Percentiles rank a stretch among this genome's conserved stretches.
phyloP scores from a whole-genome alignment of 2,329 filamentous ascomycete genomes.

The Verticillium longisporum region DNA sequence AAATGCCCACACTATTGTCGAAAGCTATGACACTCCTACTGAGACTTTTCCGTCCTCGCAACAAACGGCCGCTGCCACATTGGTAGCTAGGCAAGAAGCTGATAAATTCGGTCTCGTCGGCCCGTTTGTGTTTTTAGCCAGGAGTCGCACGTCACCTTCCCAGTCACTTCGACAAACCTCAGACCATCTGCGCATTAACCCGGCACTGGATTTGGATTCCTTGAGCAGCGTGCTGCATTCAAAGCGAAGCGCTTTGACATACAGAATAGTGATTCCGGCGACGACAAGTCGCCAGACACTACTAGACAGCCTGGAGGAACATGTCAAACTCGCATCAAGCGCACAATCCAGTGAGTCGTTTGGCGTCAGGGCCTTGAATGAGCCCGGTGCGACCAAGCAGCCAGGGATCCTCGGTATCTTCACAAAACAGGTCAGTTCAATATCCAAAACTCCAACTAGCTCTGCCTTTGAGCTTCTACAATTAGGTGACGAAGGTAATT shows the following conservation, averaged over 20 bases:
- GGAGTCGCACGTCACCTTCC: not conserved
- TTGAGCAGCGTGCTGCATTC: not conserved
- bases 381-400: not conserved
- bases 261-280: not conserved
- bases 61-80: not conserved
- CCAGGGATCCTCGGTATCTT: constrained; percentile 16
- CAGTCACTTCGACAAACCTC: not conserved
- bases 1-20: constrained; percentile 7
- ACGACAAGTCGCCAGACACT: not conserved
- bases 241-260: not conserved
- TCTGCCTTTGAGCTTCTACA: not conserved
- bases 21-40: constrained; percentile 1
- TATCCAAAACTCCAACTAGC: too few relatives aligned
- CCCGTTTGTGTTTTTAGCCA: not conserved
- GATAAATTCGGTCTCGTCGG: constrained; percentile 1
- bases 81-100: not conserved
- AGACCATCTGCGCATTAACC: constrained; percentile 24
- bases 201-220: constrained; percentile 6
- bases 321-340: not conserved
- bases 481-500: not conserved
- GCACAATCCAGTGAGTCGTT: not conserved
- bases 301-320: not conserved
- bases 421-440: constrained; percentile 12
- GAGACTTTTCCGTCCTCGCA: not conserved
- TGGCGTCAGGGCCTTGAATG: not conserved